phyloP scores from a whole-genome alignment of 2,329 filamentous ascomycete genomes.

The Xylaria multiplex region DNA sequence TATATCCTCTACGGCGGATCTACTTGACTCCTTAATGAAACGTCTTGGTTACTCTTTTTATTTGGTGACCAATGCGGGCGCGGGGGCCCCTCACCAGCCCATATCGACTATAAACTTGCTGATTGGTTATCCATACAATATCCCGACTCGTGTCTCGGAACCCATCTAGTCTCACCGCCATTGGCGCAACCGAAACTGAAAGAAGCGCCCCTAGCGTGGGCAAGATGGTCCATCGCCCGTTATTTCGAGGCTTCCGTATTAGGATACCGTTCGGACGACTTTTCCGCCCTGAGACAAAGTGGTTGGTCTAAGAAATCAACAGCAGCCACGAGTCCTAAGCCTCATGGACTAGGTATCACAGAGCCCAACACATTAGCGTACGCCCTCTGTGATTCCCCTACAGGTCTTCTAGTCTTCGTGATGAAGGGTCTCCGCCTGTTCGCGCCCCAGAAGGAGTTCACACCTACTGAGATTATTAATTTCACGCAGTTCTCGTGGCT shows the following conservation, averaged over 20 bases:
- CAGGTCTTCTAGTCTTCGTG: slow-evolving; percentile 66
- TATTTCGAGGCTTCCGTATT: slow-evolving; percentile 60
- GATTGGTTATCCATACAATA: slow-evolving; percentile 60
- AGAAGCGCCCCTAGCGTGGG: slow-evolving; percentile 59
- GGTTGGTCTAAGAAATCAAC: slow-evolving; percentile 36
- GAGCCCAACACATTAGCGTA: slow-evolving; percentile 68
- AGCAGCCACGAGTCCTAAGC: slow-evolving; percentile 43
- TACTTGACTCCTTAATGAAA: slow-evolving; percentile 69
- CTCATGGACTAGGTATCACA: slow-evolving; percentile 47
- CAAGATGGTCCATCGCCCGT: slow-evolving; percentile 66
- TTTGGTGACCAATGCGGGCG: slow-evolving; percentile 64
- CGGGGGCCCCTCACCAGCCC: slow-evolving; percentile 57
- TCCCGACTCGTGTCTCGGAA: slow-evolving; percentile 63
- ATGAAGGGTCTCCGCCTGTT: slow-evolving; percentile 58
- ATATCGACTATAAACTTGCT: slow-evolving; percentile 63
- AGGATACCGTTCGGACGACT: slow-evolving; percentile 65
- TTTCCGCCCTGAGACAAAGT: slow-evolving; percentile 53
- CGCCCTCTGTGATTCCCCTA: slow-evolving; percentile 70
- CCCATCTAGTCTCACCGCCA: slow-evolving; percentile 69
- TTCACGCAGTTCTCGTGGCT: slow-evolving; percentile 72
- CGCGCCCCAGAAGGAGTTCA: slow-evolving; percentile 55
- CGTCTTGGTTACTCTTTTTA: slow-evolving; percentile 68
- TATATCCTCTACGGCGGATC: slow-evolving; percentile 62
- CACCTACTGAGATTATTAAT: slow-evolving; percentile 65
- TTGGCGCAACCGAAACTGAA: slow-evolving; percentile 60